Evolutionary conservation across 805 yeast species (phyloP).

Genomic region (Pachysolen tannophilus): DNA sequence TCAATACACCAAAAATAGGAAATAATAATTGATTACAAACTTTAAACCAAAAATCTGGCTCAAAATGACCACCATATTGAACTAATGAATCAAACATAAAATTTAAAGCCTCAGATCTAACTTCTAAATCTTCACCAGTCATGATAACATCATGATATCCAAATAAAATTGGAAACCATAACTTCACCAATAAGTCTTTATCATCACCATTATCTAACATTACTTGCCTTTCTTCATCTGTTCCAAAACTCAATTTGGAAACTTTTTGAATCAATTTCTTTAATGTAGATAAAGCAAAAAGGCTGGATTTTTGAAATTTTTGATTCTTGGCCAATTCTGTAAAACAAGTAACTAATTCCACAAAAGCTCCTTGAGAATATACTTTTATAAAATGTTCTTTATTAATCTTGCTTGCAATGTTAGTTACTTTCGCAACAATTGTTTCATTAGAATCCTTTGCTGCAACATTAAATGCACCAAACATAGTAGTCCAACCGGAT

Average conservation of each 20-base stretch:
- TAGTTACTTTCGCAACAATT: conserved; percentile 57
- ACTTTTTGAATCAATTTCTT: conserved; percentile 52
- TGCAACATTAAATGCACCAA: conserved; percentile 69
- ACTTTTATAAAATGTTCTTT: conserved; percentile 56
- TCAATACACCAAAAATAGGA: conserved; percentile 82
- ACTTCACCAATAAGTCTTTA: conserved; percentile 38
- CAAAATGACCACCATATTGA: conserved; percentile 72
- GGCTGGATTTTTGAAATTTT: conserved; percentile 68
- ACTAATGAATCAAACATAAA: conserved; percentile 75
- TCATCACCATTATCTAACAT: conserved; percentile 13
- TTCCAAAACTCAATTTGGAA: conserved; percentile 34
- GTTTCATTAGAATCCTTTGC: conserved; percentile 53
- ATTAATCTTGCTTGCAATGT: conserved; percentile 54
- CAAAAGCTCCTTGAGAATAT: conserved; percentile 58
- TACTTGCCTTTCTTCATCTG: conserved; percentile 11
- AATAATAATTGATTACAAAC: conserved; percentile 72
- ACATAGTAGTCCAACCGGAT: conserved; percentile 93
- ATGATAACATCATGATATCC: conserved; percentile 85
- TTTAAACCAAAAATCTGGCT: conserved; percentile 71
- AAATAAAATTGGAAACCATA: conserved; percentile 82
- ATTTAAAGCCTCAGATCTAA: conserved; percentile 80
- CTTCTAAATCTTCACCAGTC: conserved; percentile 92
- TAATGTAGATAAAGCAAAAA: conserved; percentile 73
- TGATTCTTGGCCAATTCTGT: conserved; percentile 81
- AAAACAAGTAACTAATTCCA: conserved; percentile 64